Conservation (phyloP, 345 rosid species). For the Turnera subulata region DNA sequence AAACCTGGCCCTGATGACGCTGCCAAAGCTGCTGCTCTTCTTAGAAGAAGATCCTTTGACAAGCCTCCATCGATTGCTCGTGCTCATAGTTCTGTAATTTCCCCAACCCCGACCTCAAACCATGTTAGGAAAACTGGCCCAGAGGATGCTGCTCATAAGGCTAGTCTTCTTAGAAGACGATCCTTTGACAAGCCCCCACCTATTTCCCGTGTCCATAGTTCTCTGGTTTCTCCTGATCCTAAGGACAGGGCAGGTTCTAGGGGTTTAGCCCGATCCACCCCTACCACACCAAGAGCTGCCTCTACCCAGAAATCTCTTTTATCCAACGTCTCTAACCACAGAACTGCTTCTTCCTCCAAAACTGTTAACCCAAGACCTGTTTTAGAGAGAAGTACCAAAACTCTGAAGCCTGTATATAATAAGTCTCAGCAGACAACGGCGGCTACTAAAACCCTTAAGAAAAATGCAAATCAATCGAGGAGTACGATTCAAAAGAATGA, state of each 20-base stretch:
- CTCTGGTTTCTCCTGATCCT: constrained; percentile 36
- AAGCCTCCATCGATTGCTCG: neutral
- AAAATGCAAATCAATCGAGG: constrained; percentile 14
- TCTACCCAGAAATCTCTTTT: no score
- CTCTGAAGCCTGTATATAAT: constrained; percentile 25
- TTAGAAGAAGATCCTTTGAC: neutral
- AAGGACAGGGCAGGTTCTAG: constrained; percentile 32
- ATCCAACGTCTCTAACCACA: neutral
- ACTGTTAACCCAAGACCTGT: no score
- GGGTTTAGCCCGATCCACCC: constrained; percentile 28
- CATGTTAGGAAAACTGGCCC: constrained; percentile 31
- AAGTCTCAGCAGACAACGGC: constrained; percentile 20
- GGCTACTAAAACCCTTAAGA: constrained; percentile 17
- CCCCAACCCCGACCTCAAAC: constrained; percentile 9
- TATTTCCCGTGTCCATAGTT: constrained; percentile 30
- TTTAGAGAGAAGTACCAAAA: constrained; percentile 31
- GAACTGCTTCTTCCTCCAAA: constrained; percentile 6
- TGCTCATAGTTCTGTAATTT: no score
- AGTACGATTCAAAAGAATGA: constrained; percentile 16
- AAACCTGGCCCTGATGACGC: neutral
- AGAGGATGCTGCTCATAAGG: constrained; percentile 30
- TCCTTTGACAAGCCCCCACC: constrained; percentile 75
- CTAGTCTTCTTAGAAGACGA: constrained; percentile 53
- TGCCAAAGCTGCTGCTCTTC: neutral
- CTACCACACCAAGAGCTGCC: constrained; percentile 21